These are phyloP conservation scores for Phytomonas francai DNA, from an alignment of 208 protist genomes.

Conservation along the genomic window DNA sequence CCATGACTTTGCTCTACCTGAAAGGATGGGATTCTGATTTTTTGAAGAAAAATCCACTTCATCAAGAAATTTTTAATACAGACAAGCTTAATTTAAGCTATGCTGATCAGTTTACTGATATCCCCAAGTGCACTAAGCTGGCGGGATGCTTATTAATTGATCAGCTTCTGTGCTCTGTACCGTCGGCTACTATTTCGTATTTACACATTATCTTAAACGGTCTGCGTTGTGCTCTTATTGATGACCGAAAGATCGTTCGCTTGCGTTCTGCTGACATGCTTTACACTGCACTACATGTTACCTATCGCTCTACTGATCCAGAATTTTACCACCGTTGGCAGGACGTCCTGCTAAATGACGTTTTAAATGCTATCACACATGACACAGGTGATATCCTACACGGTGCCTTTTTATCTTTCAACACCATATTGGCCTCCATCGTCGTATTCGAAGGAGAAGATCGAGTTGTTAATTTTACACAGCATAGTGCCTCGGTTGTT, in stretches of 20 bases:
- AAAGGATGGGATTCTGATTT: slow-evolving; percentile 1
- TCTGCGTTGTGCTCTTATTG: slow-evolving; percentile 41
- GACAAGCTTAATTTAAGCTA: neutral
- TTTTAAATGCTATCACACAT: slow-evolving; percentile 29
- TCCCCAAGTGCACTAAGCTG: slow-evolving; percentile 43
- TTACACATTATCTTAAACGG: slow-evolving; percentile 50
- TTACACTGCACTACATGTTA: slow-evolving; percentile 41
- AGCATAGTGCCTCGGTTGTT: slow-evolving; percentile 22
- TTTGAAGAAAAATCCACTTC: slow-evolving; percentile 3
- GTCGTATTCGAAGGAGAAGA: slow-evolving; percentile 23
- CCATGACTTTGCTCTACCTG: slow-evolving; percentile 8
- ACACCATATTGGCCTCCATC: slow-evolving; percentile 61
- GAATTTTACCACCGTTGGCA: slow-evolving; percentile 47
- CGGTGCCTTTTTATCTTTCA: slow-evolving; percentile 60
- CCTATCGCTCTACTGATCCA: slow-evolving; percentile 51
- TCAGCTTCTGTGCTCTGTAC: slow-evolving; percentile 61
- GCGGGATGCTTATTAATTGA: slow-evolving; percentile 62
- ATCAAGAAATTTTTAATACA: neutral
- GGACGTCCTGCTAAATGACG: slow-evolving; percentile 51
- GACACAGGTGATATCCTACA: slow-evolving; percentile 31
- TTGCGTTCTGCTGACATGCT: slow-evolving; percentile 36
- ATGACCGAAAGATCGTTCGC: slow-evolving; percentile 34
- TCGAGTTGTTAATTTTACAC: slow-evolving; percentile 33
- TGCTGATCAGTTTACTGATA: slow-evolving; percentile 6
- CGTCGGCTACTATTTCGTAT: slow-evolving; percentile 43